Evolutionary conservation across 23 red algal genomes (phyloP), one percentile per base, ranked within the genome.

Genomic region (Gracilaria caudata): DNA sequence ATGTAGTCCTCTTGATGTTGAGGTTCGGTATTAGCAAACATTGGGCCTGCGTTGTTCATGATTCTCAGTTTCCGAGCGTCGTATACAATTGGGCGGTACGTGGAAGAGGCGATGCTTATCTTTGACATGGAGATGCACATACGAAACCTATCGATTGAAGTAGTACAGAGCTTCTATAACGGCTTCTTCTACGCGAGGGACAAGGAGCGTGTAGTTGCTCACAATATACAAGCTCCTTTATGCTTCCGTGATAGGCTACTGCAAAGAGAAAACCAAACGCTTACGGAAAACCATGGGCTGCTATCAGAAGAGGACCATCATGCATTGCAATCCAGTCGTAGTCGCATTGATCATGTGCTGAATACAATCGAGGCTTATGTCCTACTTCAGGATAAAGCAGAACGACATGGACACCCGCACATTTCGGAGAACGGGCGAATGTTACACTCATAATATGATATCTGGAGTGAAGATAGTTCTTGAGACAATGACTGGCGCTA

Each of bases 51-150:
- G 2, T 64, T 86, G 32, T 86, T 86, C 51, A 70, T 86, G 44
- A 86, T 86, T 57, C 63, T 86, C 25, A 73, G 56, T 41, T 86
- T 86, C 33, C 63, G 82, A 21, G 82, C 82, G 13, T 86, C 82
- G 11, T 65, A 86, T 37, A 66, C 82, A 11, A 73, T 86, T 39
- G 64, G 56, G 2, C 10, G 82, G 33, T 86, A 86, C 26, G 68
- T 76, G 35, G 64, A 86, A 20, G 82, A 66, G 14, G 82, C 82
- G 26, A 73, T 73, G 51, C 38, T 86, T 26, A 49, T 86, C 26
- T 74, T 40, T 23, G 45, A 86, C 51, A 73, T 86, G 33, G 61
- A 70, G 28, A 73, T 70, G 82, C 57, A 86, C 45, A 45, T 70
- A 12, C 47, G 82, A 58, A 54, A 86, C 20, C 26, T 86, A 14